Conservation (phyloP, 2,329 filamentous ascomycete species). For the Podosphaera xanthii region DNA sequence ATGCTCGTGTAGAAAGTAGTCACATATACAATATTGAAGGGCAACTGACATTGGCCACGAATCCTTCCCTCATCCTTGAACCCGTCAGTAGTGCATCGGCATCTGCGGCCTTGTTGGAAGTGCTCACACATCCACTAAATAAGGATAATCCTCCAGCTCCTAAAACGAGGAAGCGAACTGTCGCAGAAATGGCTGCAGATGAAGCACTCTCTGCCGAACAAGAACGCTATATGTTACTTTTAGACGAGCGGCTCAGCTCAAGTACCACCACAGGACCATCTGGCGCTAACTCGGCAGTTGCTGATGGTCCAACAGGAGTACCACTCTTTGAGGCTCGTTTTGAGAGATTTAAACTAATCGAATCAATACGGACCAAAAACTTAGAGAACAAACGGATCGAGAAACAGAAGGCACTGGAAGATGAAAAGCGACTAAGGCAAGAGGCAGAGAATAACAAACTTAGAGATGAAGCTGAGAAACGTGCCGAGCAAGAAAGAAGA, state of each 20-base stretch:
- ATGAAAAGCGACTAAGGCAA: slow-evolving; percentile 25
- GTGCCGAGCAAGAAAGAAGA: slow-evolving; percentile 14
- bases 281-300: slow-evolving; percentile 35
- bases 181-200: slow-evolving; percentile 85
- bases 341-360: slow-evolving; percentile 76
- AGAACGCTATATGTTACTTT: slow-evolving; percentile 78
- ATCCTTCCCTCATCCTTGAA: slow-evolving; percentile 53
- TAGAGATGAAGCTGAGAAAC: slow-evolving; percentile 13
- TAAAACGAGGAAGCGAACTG: slow-evolving; percentile 77
- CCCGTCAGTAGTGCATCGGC: slow-evolving; percentile 48
- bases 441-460: slow-evolving; percentile 24
- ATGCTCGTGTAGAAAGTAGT: slow-evolving; percentile 51
- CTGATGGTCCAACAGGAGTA: slow-evolving; percentile 47
- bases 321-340: slow-evolving; percentile 69
- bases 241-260: slow-evolving; percentile 60
- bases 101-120: slow-evolving; percentile 47
- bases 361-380: slow-evolving; percentile 58
- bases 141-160: slow-evolving; percentile 54
- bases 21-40: slow-evolving; percentile 57
- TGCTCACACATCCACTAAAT: slow-evolving; percentile 56
- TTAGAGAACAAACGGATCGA: slow-evolving; percentile 58
- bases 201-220: slow-evolving; percentile 76
- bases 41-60: slow-evolving; percentile 49
- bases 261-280: slow-evolving; percentile 33
- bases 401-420: slow-evolving; percentile 35